phyloP scores from a whole-genome alignment of 148 eudicot genomes.

The Cornus florida region DNA sequence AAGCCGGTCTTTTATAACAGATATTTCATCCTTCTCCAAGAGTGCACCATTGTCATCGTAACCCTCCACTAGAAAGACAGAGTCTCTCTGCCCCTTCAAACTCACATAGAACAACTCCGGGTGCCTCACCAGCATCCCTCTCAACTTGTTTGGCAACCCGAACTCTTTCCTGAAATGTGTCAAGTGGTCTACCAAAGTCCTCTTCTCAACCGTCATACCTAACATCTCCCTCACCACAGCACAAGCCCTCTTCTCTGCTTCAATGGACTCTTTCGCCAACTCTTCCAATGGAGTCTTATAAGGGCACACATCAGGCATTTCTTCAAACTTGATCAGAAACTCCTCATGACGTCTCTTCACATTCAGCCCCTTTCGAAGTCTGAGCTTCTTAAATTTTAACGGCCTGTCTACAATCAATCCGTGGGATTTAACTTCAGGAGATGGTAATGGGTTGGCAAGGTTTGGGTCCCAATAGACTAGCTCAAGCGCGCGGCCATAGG shows the following conservation, averaged over 20 bases:
- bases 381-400: slow-evolving; percentile 79
- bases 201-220: slow-evolving; percentile 81
- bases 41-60: slow-evolving; percentile 69
- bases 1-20: slow-evolving; percentile 45
- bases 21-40: slow-evolving; percentile 51
- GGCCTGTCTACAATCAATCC: slow-evolving; percentile 81
- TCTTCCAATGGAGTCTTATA: slow-evolving; percentile 51
- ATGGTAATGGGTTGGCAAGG: slow-evolving; percentile 48
- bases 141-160: slow-evolving; percentile 79
- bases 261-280: slow-evolving; percentile 50
- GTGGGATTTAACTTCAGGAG: slow-evolving; percentile 27
- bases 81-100: slow-evolving; percentile 77
- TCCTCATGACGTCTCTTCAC: slow-evolving; percentile 70
- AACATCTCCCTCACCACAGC: slow-evolving; percentile 84
- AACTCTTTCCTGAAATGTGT: slow-evolving; percentile 91
- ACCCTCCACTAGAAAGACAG: slow-evolving; percentile 85
- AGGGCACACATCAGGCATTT: slow-evolving; percentile 75
- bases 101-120: slow-evolving; percentile 94
- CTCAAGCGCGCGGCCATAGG: slow-evolving; percentile 93
- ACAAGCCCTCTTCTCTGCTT: slow-evolving; percentile 90
- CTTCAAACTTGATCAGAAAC: slow-evolving; percentile 60
- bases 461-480: slow-evolving; percentile 71
- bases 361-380: slow-evolving; percentile 69
- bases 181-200: slow-evolving; percentile 82
- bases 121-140: slow-evolving; percentile 79